Evolutionary conservation across 495 filamentous ascomycete species (phyloP), one percentile per base, ranked within the genome.

Genomic region (Darksidea phi): DNA sequence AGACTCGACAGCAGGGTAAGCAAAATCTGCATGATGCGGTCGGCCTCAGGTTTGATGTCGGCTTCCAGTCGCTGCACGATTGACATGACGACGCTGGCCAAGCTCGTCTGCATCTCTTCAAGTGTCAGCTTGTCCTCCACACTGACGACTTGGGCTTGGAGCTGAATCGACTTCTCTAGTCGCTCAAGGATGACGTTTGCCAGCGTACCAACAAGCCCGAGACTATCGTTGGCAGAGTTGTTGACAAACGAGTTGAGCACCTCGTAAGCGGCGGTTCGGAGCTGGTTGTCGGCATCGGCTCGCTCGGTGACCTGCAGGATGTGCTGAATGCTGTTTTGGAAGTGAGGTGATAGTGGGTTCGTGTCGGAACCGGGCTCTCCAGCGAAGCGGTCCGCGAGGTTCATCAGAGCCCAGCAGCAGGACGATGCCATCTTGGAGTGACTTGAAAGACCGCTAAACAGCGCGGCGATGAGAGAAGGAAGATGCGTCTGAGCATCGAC

Each of bases 351-450:
- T 43, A 98, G 79, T 52, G 91, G 84, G 74, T 96, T 97, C 55
- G 86, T 82, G 59, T 86, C 77, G 25, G 83, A 84, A 24, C 88
- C 89, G 42, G 80, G 77, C 28, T 96, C 91, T 20, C 89, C 89
- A 15, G 89, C 87, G 72, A 97, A 98, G 28, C 91, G 86, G 68
- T 97, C 94, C 23, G 93, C 93, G 60, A 98, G 84, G 71, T 97
- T 98, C 92, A 98, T 98, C 61, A 98, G 76, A 36, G 94, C 91
- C 93, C 95, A 97, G 77, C 94, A 98, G 83, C 95, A 97, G 18
- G 95, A 97, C 57, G 88, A 86, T 45, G 94, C 94, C 85, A 98
- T 97, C 80, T 95, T 96, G 42, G 93, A 86, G 71, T 89, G 93
- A 77, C 89, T 95, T 52, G 91, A 82, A 53, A 96, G 79, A 46